phyloP scores from a whole-genome alignment of 805 yeast species.

The Pichia californica region DNA sequence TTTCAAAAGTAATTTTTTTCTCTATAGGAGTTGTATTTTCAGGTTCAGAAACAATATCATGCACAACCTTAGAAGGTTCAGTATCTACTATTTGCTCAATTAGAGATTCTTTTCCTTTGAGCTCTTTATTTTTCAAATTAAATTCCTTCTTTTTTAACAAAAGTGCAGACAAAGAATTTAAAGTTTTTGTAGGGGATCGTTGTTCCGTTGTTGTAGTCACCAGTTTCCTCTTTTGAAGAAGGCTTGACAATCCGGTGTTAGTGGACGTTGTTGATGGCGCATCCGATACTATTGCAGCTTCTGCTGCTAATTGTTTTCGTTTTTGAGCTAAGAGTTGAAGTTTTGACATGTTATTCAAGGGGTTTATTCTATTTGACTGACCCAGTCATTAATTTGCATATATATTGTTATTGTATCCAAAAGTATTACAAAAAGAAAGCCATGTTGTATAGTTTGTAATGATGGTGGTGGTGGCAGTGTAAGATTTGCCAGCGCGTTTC shows the following conservation, averaged over 20 bases:
- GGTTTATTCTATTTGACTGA: too few relatives aligned
- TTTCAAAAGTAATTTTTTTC: too few relatives aligned
- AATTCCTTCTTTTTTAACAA: background rate
- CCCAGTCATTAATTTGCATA: too few relatives aligned
- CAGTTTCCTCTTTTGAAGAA: constrained; percentile 1
- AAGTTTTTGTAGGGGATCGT: too few relatives aligned
- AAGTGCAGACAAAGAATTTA: background rate
- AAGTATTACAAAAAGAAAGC: too few relatives aligned
- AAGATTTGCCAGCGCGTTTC: too few relatives aligned
- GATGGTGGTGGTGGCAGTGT: too few relatives aligned
- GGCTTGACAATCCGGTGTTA: constrained; percentile 1
- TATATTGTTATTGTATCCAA: too few relatives aligned
- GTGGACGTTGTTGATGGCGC: background rate
- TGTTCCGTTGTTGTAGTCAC: background rate
- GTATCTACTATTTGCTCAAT: too few relatives aligned
- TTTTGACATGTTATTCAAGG: constrained; percentile 13
- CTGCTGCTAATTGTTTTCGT: constrained; percentile 3
- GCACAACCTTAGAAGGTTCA: background rate
- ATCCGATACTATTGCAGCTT: background rate
- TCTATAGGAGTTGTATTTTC: too few relatives aligned
- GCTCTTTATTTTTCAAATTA: background rate
- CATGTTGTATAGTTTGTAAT: too few relatives aligned
- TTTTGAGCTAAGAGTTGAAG: constrained; percentile 14
- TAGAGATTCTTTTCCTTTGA: background rate
- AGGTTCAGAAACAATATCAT: too few relatives aligned